These are phyloP conservation scores for Fusarium albosuccineum DNA, from an alignment of 2,329 filamentous ascomycete genomes.

Conservation along the genomic window DNA sequence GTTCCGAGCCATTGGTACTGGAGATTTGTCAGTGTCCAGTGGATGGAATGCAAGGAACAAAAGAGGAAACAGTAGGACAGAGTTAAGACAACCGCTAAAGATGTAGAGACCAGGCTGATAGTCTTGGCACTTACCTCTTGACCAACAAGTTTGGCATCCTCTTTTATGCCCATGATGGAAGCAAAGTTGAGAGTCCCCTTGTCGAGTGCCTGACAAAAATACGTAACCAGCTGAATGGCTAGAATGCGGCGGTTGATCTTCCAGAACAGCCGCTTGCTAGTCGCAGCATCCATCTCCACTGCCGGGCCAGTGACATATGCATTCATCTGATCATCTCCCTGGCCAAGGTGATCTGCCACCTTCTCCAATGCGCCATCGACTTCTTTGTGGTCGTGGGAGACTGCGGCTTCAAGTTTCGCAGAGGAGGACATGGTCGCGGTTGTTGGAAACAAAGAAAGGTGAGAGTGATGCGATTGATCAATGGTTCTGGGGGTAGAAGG, in stretches of 20 bases:
- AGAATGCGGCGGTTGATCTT: conserved; percentile 60
- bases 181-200: conserved; percentile 65
- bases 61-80: no score
- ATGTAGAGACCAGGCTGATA: no score
- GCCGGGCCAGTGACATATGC: no score
- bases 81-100: neutral
- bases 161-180: conserved; percentile 64
- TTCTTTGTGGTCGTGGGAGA: no score
- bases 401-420: no score
- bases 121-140: conserved; percentile 14
- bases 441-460: no score
- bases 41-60: no score
- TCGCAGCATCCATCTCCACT: conserved; percentile 62
- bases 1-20: conserved; percentile 68
- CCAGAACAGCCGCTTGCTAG: conserved; percentile 64
- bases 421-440: no score
- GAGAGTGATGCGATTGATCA: no score
- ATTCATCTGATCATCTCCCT: neutral
- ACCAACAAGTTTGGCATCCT: conserved; percentile 60
- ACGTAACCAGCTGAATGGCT: conserved; percentile 59
- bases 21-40: conserved; percentile 51
- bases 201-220: conserved; percentile 65
- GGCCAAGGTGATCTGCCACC: neutral
- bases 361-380: neutral
- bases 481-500: no score